Percentiles rank a stretch among this genome's conserved stretches.
Conservation (phyloP, 345 rosid species). For the Theobroma cacao region DNA sequence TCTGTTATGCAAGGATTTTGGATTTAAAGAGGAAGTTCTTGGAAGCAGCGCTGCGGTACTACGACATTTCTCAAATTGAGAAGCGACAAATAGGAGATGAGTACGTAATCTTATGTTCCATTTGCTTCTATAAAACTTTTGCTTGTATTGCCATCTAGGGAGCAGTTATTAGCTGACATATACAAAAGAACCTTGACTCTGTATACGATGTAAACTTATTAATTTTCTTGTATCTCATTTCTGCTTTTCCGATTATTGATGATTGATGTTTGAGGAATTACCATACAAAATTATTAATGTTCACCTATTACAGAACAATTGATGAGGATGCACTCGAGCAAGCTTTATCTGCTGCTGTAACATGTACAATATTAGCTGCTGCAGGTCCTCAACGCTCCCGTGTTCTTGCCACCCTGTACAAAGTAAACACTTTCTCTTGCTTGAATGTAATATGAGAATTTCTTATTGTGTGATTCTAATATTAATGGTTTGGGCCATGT, state of each 20-base stretch:
- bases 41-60: constrained; percentile 94
- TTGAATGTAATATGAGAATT: not conserved
- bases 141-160: not conserved
- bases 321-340: constrained; percentile 94
- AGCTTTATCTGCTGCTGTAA: constrained; percentile 93
- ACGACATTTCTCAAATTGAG: constrained; percentile 93
- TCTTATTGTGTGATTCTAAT: not conserved
- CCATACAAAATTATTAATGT: not conserved
- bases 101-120: constrained; percentile 39
- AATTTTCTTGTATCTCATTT: not conserved
- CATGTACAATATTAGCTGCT: constrained; percentile 94
- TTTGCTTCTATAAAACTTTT: not conserved
- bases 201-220: not conserved
- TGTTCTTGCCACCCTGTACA: constrained; percentile 86
- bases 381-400: constrained; percentile 98
- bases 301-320: constrained; percentile 53
- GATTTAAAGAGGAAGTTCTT: constrained; percentile 94
- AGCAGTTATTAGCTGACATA: not conserved
- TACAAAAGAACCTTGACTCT: not conserved
- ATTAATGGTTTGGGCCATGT: constrained; percentile 21
- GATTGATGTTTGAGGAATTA: not conserved
- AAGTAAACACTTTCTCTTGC: constrained; percentile 39
- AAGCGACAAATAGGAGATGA: constrained; percentile 91
- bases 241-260: not conserved
- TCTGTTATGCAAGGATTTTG: constrained; percentile 95